Percentiles rank a stretch among this genome's conserved stretches.
Conservation (phyloP, 352 stramenopile genomes). For the Pythium insidiosum region DNA sequence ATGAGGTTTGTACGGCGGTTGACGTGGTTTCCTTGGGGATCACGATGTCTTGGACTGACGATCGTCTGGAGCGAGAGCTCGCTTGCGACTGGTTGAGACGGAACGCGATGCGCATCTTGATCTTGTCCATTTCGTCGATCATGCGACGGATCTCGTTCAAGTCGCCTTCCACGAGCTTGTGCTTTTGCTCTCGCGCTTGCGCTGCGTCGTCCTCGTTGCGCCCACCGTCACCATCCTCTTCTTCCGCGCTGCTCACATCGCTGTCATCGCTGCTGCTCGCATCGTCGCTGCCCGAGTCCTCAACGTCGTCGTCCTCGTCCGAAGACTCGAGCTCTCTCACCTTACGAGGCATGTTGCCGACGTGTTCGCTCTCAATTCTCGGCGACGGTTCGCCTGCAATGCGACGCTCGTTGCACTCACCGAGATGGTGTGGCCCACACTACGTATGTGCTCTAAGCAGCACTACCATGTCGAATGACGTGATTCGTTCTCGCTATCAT, state of each 20-base stretch:
- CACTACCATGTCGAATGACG: no score
- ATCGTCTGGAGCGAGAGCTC: not conserved
- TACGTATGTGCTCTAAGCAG: no score
- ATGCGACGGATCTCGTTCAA: constrained; percentile 38
- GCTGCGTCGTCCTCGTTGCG: constrained; percentile 1
- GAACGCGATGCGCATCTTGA: constrained; percentile 45
- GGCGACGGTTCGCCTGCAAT: no score
- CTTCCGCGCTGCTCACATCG: constrained; percentile 8
- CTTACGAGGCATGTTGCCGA: no score
- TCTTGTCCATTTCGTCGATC: constrained; percentile 51
- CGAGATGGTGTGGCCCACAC: no score
- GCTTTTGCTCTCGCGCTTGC: constrained; percentile 15
- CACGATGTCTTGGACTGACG: constrained; percentile 9
- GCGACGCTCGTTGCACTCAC: no score
- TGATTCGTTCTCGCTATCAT: no score
- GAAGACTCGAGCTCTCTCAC: constrained; percentile 2
- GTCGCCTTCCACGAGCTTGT: constrained; percentile 24
- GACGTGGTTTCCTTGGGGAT: constrained; percentile 2
- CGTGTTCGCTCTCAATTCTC: no score
- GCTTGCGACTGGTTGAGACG: constrained; percentile 16
- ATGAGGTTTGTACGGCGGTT: constrained; percentile 9
- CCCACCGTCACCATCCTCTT: constrained; percentile 13
- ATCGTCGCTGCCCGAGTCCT: constrained; percentile 6
- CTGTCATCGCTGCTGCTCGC: not conserved
- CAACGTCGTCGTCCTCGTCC: constrained; percentile 17